Evolutionary conservation across 1,284 basidiomycete genomes (phyloP), one percentile per base, ranked within the genome.

Genomic region (Cryptococcus neoformans): DNA sequence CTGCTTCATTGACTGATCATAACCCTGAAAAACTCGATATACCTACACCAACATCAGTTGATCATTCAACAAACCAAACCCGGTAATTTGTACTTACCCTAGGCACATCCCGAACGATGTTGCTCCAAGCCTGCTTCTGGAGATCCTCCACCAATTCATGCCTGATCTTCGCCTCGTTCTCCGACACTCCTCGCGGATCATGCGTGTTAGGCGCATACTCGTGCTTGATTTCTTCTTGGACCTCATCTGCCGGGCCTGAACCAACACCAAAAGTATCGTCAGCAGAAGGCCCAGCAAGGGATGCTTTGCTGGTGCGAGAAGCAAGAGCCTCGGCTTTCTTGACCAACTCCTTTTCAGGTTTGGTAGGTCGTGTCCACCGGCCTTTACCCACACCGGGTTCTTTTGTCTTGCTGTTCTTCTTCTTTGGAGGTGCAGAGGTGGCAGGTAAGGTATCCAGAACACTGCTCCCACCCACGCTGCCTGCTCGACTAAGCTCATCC

Each of bases 111-210:
- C 86, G 83, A 2, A 89, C 89, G 51, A 94, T 90, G 63, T 85
- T 87, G 28, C 85, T 85, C 91, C 92, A 94, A 8, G 90, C 87
- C 74, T 90, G 89, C 60, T 84, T 83, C 76, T 92, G 90, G 2
- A 89, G 81, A 66, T 93, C 90, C 70, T 93, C 90, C 41, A 93
- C 75, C 6, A 72, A 54, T 8, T 58, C 63, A 17, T 67, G 62
- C n/a, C 72, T 57, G 8, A 72, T 62, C 35, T 57, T 58, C 28
- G 74, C 74, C 49, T 75, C 74, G 2, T 47, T 38, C 57, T 74
- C 72, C n/a, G 63, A 67, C 4, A 74, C 61, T 17, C 74, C 72
- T 36, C 71, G 50, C 0, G 68, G 69, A 56, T 74, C 72, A 40
- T 66, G 55, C 10, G 63, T 58, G 54, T 73, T 73, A 3, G 70